A percentile compares a stretch with the other conserved stretches of the same genome.
Conservation (phyloP, 306 rosid species). For the Cajanus cajan region DNA sequence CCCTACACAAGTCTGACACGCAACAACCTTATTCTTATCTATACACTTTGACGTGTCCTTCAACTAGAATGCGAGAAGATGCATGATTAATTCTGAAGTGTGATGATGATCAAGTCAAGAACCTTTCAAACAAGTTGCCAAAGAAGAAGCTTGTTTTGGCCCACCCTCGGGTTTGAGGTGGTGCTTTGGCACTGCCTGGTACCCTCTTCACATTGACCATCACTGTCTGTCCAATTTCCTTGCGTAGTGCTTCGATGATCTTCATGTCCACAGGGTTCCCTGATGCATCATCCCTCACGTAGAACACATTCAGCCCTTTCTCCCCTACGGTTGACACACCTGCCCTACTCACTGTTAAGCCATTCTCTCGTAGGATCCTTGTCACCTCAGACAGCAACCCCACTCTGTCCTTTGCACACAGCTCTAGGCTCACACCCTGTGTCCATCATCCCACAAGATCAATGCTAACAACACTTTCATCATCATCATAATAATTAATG, state of each 20-base stretch:
- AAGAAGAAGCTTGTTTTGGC: conserved; percentile 83
- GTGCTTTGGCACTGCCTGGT: conserved; percentile 49
- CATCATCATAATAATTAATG: background rate
- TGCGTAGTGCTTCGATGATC: conserved; percentile 59
- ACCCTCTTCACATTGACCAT: conserved; percentile 72
- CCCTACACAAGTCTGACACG: conserved; percentile 29
- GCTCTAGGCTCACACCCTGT: conserved; percentile 80
- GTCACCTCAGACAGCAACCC: conserved; percentile 82
- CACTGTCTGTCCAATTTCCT: conserved; percentile 67
- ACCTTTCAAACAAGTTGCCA: conserved; percentile 74
- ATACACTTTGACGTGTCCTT: conserved; percentile 32
- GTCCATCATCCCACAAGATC: conserved; percentile 14
- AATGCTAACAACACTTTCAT: background rate
- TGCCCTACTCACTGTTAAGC: conserved; percentile 69
- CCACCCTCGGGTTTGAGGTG: conserved; percentile 62
- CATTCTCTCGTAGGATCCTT: conserved; percentile 76
- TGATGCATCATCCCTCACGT: conserved; percentile 70
- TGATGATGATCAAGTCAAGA: conserved; percentile 45
- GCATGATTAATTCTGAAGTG: conserved; percentile 8
- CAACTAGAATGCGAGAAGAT: background rate
- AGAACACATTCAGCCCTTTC: conserved; percentile 70
- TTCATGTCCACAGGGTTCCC: conserved; percentile 70
- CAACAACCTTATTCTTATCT: conserved; percentile 42
- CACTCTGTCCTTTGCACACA: conserved; percentile 76
- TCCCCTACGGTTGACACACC: conserved; percentile 78